phyloP scores from a whole-genome alignment of 495 filamentous ascomycete species.

The Neurospora sp. region DNA sequence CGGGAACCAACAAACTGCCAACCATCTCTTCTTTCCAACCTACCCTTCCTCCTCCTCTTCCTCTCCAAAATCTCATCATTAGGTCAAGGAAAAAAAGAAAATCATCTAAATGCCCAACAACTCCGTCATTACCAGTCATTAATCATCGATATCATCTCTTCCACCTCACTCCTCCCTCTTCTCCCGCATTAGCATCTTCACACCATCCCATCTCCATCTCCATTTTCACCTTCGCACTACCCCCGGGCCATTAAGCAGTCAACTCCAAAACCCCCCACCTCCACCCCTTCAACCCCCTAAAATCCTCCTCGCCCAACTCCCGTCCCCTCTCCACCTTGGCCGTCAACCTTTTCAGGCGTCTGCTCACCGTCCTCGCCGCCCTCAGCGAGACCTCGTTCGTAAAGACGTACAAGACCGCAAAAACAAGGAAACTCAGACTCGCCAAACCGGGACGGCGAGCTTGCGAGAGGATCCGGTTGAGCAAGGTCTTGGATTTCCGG shows the following conservation, averaged over 20 bases:
- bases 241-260: slow-evolving; percentile 10
- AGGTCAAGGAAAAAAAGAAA: background rate
- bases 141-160: background rate
- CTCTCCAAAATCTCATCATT: background rate
- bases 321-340: slow-evolving; percentile 31
- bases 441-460: slow-evolving; percentile 28
- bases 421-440: slow-evolving; percentile 35
- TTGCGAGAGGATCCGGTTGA: slow-evolving; percentile 29
- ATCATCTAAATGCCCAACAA: background rate
- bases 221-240: background rate
- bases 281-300: slow-evolving; percentile 33
- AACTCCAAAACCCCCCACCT: slow-evolving; percentile 36
- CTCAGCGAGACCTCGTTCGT: slow-evolving; percentile 37
- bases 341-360: slow-evolving; percentile 29
- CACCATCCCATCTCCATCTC: background rate
- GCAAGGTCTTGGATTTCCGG: slow-evolving; percentile 28
- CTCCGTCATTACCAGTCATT: background rate
- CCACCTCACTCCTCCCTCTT: background rate
- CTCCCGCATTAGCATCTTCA: background rate
- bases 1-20: background rate
- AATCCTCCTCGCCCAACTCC: slow-evolving; percentile 29
- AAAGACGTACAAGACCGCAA: slow-evolving; percentile 38
- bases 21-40: background rate
- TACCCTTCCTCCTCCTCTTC: background rate
- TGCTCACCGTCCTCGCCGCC: slow-evolving; percentile 28